Base-by-base conservation (phyloP, 805 yeast genomes). In the Vanderwaltozyma tropicalis region DNA sequence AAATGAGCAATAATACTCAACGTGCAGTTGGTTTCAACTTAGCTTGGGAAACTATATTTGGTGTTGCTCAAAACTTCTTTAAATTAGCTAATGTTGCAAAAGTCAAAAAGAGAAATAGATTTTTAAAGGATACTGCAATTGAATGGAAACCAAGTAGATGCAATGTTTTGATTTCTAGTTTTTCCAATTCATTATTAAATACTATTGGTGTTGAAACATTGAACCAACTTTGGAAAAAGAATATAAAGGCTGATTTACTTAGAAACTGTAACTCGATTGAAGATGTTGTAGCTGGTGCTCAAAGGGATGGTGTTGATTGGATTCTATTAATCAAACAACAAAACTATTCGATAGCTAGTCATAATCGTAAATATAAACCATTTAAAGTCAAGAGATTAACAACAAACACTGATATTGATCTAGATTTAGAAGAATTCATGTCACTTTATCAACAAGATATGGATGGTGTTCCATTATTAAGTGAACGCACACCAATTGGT, bases 1-100 rank as follows among this genome's bases (percentile, higher is more conserved):
- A 54, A 3, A 53, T 53, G 34, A 48, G 40, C 28, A 36, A 52
- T 1, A 43, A 71, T 35, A 12, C 17, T 10, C 67, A 72, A 16
- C 68, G 69, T 37, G 95, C 87, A 1, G 96, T 88, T 31, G 97
- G 98, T 0, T 80, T 92, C 52, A 80, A 85, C 43, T 59, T 92
- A 39, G 84, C 92, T 0, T 76, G 85, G 70, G 86, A 80, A 48
- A 71, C 72, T 31, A 61, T 80, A 0, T 71, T 75, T 45, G 66
- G 66, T 20, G 60, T 72, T 4, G 73, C 76, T 63, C 68, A 67
- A 43, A 59, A 63, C 18, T 69, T 66, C 45, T 69, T 70, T 49
- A 69, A 61, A 46, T 42, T 66, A 33, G 52, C 58, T 3, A 53
- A 57, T 32, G 49, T 57, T 7, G 47, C 52, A 21, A 55, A 52